These are phyloP conservation scores for Angophora floribunda DNA, from an alignment of 345 rosid genomes.

Conservation along the genomic window DNA sequence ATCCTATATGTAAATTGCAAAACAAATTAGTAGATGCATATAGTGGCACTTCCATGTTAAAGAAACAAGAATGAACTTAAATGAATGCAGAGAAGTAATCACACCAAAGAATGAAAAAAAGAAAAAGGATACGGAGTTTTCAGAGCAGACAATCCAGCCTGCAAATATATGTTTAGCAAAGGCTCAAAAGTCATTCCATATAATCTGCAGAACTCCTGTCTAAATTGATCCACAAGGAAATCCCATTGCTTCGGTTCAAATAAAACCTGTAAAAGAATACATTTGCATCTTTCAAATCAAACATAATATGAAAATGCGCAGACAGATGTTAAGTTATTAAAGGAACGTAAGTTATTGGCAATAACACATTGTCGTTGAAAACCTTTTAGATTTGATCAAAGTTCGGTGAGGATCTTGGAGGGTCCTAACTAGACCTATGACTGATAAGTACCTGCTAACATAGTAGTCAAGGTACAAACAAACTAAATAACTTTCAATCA, in stretches of 20 bases:
- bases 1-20: not conserved
- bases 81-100: not conserved
- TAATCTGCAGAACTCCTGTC: constrained; percentile 85
- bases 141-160: constrained; percentile 93
- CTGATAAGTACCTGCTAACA: not conserved
- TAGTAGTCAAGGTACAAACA: not conserved
- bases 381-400: not conserved
- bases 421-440: not conserved
- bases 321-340: not conserved
- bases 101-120: not conserved
- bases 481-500: not conserved
- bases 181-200: constrained; percentile 98
- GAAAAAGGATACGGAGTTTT: constrained; percentile 83
- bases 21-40: not conserved
- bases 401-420: not conserved
- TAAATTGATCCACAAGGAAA: constrained; percentile 75
- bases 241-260: constrained; percentile 95
- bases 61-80: not conserved
- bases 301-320: not conserved
- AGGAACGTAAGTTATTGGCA: not conserved
- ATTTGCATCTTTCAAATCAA: not conserved
- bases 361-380: not conserved
- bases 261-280: constrained; percentile 38
- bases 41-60: not conserved
- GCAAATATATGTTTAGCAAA: constrained; percentile 77